Percentiles rank a stretch among this genome's conserved stretches.
Conservation (phyloP, 2,329 filamentous ascomycete species). For the Diplodia scrobiculata region DNA sequence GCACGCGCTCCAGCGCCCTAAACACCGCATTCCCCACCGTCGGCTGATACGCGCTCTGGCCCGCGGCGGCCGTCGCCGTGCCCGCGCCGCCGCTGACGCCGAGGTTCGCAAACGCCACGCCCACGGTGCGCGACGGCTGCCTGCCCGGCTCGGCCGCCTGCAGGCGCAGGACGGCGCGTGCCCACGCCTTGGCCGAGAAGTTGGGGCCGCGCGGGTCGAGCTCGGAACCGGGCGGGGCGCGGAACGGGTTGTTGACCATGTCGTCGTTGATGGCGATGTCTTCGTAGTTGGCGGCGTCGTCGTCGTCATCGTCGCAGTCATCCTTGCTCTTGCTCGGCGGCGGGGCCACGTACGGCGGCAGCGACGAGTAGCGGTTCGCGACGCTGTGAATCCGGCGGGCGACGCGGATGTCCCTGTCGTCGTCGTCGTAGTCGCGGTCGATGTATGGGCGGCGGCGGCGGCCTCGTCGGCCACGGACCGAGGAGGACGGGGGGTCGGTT, state of each 20-base stretch:
- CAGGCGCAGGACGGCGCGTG: slow-evolving; percentile 8
- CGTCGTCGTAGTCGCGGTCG: too few relatives aligned
- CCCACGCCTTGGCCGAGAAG: slow-evolving; percentile 19
- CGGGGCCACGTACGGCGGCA: slow-evolving; percentile 1
- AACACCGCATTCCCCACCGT: slow-evolving; percentile 7
- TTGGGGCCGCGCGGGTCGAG: slow-evolving; percentile 12
- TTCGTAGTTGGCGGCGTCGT: neutral
- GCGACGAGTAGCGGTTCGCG: slow-evolving; percentile 20
- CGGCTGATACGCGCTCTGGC: neutral
- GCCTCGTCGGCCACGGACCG: neutral
- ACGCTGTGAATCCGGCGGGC: slow-evolving; percentile 16
- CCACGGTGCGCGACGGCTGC: slow-evolving; percentile 9
- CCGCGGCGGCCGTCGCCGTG: neutral
- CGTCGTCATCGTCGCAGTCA: neutral
- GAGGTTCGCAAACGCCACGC: slow-evolving; percentile 26
- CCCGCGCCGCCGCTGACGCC: neutral
- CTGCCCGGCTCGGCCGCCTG: slow-evolving; percentile 6
- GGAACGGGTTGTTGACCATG: slow-evolving; percentile 19
- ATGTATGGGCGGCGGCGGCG: neutral
- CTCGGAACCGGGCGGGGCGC: neutral
- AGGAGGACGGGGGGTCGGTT: neutral
- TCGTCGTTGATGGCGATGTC: neutral
- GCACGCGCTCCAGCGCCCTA: neutral
- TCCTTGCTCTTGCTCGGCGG: neutral
- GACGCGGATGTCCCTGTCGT: neutral